A percentile compares a stretch with the other conserved stretches of the same genome.
Conservation (phyloP, 108 stramenopile species). For the Nitzschia palea region DNA sequence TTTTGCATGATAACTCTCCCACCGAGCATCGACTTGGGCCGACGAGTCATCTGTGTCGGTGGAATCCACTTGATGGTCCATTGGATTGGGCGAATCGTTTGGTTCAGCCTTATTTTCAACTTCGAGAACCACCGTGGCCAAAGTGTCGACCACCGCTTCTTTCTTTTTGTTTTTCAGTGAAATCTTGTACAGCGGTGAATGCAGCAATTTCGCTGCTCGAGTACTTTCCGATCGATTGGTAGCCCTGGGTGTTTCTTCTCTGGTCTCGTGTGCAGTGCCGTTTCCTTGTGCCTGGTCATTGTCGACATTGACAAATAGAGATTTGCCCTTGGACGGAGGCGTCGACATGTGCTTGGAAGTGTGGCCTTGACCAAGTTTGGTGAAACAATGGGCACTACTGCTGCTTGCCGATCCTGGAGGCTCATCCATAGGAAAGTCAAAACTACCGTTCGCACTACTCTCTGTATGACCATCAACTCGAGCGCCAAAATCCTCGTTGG, state of each 20-base stretch:
- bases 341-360: too few relatives aligned
- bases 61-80: background rate
- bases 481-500: background rate
- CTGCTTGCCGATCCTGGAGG: background rate
- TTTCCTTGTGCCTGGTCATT: background rate
- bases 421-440: background rate
- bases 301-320: background rate
- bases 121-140: slow-evolving; percentile 4
- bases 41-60: slow-evolving; percentile 15
- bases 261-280: background rate
- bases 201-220: background rate
- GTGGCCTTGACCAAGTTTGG: too few relatives aligned
- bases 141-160: slow-evolving; percentile 4
- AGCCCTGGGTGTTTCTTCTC: slow-evolving; percentile 6
- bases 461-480: too few relatives aligned
- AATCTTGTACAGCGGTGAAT: background rate
- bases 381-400: too few relatives aligned
- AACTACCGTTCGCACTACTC: too few relatives aligned
- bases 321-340: too few relatives aligned
- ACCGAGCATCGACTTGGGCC: slow-evolving; percentile 10
- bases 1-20: background rate
- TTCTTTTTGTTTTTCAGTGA: slow-evolving; percentile 6
- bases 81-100: background rate
- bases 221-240: background rate
- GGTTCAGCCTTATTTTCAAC: slow-evolving; percentile 6